Percentiles rank a stretch among this genome's conserved stretches.
Evolutionary conservation across 495 filamentous ascomycete genomes (phyloP).

Genomic region (Lophiotrema nucula): DNA sequence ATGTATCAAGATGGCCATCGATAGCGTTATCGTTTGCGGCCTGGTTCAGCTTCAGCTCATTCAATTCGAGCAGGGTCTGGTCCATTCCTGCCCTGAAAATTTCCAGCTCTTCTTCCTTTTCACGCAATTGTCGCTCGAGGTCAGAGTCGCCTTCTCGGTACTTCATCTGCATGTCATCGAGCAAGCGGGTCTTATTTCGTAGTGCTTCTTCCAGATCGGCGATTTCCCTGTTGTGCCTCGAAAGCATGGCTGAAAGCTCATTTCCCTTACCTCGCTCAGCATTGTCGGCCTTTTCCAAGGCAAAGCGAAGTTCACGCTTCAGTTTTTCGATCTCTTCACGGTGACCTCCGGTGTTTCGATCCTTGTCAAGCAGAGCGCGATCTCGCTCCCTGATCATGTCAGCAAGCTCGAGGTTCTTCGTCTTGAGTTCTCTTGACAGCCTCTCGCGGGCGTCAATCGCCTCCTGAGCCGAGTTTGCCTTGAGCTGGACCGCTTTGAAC

Average conservation of each 20-base stretch:
- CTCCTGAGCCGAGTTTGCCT: constrained; percentile 94
- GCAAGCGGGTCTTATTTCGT: constrained; percentile 78
- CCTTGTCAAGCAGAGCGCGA: constrained; percentile 88
- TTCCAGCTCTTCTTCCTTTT: constrained; percentile 96
- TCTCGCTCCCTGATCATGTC: constrained; percentile 98
- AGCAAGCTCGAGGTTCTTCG: constrained; percentile 94
- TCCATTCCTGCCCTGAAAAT: constrained; percentile 97
- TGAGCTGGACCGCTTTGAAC: constrained; percentile 92
- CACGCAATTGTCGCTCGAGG: constrained; percentile 75
- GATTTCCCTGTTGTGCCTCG: constrained; percentile 96
- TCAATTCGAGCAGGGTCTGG: constrained; percentile 84
- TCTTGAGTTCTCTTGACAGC: constrained; percentile 94
- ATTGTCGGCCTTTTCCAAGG: constrained; percentile 88
- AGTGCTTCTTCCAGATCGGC: constrained; percentile 91
- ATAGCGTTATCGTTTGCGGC: constrained; percentile 77
- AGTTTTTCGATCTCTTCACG: constrained; percentile 94
- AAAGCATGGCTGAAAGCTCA: constrained; percentile 88
- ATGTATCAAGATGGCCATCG: constrained; percentile 85
- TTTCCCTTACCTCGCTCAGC: constrained; percentile 87
- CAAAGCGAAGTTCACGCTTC: constrained; percentile 92
- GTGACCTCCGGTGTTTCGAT: constrained; percentile 78
- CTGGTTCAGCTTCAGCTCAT: constrained; percentile 67
- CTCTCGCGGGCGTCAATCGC: constrained; percentile 94
- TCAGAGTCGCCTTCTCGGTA: constrained; percentile 79
- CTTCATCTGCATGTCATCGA: constrained; percentile 80